Base-by-base conservation (phyloP, 306 rosid genomes). In the Dryas octopetala region DNA sequence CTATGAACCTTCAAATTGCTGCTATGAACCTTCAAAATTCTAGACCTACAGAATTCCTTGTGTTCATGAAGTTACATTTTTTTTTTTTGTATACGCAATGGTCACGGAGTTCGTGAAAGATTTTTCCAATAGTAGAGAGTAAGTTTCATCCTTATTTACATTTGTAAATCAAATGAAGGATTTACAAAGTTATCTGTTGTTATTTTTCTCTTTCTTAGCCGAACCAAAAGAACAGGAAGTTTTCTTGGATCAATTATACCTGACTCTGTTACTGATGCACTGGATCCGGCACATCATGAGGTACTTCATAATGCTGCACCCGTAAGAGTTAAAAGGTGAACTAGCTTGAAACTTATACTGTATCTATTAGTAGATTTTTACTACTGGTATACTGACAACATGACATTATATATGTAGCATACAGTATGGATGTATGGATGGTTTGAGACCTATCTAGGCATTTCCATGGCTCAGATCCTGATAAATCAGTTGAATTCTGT, bases 191-290 rank as follows among this genome's bases (percentile, higher is more conserved):
- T 46, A 15, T 78, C 44, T 70, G 45, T 53, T 68, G 66, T 68
- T 55, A 43, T 73, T n/a, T 23, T 60, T 19, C 43, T 71, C 79
- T 51, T 68, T 55, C 71, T 84, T 73, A 46, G 71, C 86, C 80
- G 96, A 85, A 84, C 78, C 83, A 88, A 84, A 78, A 94, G 88
- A 79, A 83, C 98, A 40, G 84, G 88, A 68, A 84, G 89, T 70
- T 76, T 94, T 79, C 88, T 94, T 75, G 98, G 98, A 79, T 91
- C 95, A 43, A 86, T 94, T 64, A 90, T 94, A 68, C 97, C 91
- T 0, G 90, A 79, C 81, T 91, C 89, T 52, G 82, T 94, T 51
- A 83, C 82, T 32, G 97, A 88, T 82, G 97, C 86, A 46, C 76
- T 94, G 47, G 97, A 90, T 91, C 91, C 96, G 54, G 87, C 91